These are phyloP conservation scores for Trichoderma aggressivum DNA, from an alignment of 2,329 filamentous ascomycete species.

Conservation along the genomic window DNA sequence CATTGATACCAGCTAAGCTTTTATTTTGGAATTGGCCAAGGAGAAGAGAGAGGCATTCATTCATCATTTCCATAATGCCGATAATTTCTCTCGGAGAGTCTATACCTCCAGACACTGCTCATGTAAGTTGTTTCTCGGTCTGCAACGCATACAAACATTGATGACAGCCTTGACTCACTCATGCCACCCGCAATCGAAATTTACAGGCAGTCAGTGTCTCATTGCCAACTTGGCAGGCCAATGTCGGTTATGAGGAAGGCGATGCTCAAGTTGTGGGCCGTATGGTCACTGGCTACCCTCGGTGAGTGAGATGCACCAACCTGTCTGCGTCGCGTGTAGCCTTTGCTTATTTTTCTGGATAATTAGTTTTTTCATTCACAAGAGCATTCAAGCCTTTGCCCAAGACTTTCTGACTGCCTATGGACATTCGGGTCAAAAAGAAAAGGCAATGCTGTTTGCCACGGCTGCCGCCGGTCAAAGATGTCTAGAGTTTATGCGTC, in stretches of 20 bases:
- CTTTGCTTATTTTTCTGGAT: not conserved
- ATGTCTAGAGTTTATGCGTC: constrained; percentile 69
- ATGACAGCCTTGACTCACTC: not conserved
- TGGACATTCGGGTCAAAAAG: constrained; percentile 60
- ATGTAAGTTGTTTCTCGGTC: constrained; percentile 52
- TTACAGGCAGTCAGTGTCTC: constrained; percentile 89
- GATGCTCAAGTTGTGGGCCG: constrained; percentile 78
- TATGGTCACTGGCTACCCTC: constrained; percentile 88
- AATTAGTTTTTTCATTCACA: constrained; percentile 84
- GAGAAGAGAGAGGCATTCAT: not conserved
- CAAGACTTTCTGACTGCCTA: constrained; percentile 62
- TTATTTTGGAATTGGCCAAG: not conserved
- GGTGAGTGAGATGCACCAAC: constrained; percentile 45
- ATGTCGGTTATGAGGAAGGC: constrained; percentile 91
- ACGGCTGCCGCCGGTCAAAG: constrained; percentile 65
- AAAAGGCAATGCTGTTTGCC: constrained; percentile 80
- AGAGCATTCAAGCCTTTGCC: constrained; percentile 71
- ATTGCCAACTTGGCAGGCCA: constrained; percentile 86
- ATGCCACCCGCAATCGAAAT: not conserved
- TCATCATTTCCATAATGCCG: constrained; percentile 39
- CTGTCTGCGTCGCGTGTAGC: not conserved
- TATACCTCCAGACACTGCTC: constrained; percentile 73
- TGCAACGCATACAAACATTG: not conserved
- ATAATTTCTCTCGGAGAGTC: constrained; percentile 60
- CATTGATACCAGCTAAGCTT: not conserved